Conservation (phyloP, 768 basidiomycete genomes). For the Cystobasidiopsis lactophilus region DNA sequence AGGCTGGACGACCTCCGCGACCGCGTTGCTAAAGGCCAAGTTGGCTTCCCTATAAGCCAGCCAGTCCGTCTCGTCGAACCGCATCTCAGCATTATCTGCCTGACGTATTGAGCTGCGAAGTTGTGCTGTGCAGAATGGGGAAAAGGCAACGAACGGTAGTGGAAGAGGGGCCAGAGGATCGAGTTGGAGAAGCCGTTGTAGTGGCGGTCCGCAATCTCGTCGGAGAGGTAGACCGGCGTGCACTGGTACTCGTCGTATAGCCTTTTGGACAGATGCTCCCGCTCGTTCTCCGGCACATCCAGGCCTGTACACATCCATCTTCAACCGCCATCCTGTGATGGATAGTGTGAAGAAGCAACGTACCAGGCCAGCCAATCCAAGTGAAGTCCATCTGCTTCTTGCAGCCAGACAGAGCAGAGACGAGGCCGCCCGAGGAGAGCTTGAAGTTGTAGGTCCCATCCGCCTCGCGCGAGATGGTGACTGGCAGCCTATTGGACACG, state of each 20-base stretch:
- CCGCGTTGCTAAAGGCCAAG: constrained; percentile 74
- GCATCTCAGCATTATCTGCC: constrained; percentile 90
- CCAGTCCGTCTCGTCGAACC: constrained; percentile 98
- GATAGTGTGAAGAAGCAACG: not conserved
- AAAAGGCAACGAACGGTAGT: constrained; percentile 46
- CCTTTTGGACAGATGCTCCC: constrained; percentile 71
- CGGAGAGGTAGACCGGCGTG: constrained; percentile 91
- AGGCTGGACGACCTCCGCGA: constrained; percentile 50
- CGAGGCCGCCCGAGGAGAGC: constrained; percentile 96
- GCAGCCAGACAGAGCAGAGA: constrained; percentile 87
- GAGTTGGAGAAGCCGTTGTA: constrained; percentile 99
- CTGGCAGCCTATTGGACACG: constrained; percentile 66
- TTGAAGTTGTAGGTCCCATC: constrained; percentile 89
- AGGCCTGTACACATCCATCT: constrained; percentile 29
- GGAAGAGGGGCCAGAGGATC: constrained; percentile 97
- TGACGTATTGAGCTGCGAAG: not conserved
- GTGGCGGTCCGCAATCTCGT: constrained; percentile 93
- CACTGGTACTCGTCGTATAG: constrained; percentile 89
- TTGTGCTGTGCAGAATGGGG: not conserved
- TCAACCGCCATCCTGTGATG: not conserved
- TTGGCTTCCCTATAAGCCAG: constrained; percentile 93
- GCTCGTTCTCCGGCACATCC: constrained; percentile 78
- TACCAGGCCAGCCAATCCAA: constrained; percentile 22
- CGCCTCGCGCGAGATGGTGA: constrained; percentile 40
- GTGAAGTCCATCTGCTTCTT: constrained; percentile 96